phyloP scores from a whole-genome alignment of 495 filamentous ascomycete genomes.

The Trichoderma erinaceum region DNA sequence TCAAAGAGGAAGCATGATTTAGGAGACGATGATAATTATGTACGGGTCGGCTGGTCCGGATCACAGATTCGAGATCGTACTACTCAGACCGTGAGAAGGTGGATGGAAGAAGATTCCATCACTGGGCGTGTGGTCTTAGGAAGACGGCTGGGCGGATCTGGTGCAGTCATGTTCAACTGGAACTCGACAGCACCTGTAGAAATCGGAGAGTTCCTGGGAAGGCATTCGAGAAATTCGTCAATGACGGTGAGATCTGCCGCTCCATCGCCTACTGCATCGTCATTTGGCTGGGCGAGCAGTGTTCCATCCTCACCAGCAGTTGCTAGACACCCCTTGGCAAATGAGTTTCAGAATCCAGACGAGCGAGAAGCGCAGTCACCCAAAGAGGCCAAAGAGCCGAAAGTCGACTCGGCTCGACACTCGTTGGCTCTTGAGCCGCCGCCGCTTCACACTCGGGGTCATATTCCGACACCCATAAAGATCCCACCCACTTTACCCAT shows the following conservation, averaged over 20 bases:
- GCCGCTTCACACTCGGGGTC: neutral
- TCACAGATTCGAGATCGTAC: slow-evolving; percentile 47
- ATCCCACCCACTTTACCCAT: slow-evolving; percentile 4
- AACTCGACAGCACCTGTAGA: slow-evolving; percentile 35
- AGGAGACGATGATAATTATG: slow-evolving; percentile 53
- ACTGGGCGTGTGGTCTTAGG: slow-evolving; percentile 44
- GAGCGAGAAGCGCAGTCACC: neutral
- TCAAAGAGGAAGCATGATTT: slow-evolving; percentile 49
- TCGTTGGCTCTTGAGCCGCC: neutral
- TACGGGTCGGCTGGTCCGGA: slow-evolving; percentile 47
- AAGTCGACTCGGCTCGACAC: neutral
- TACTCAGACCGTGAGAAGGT: slow-evolving; percentile 49
- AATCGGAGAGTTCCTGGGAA: slow-evolving; percentile 8
- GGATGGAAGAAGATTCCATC: slow-evolving; percentile 56
- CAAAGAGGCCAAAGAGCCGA: neutral
- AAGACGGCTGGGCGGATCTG: slow-evolving; percentile 28
- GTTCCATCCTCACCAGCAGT: slow-evolving; percentile 15
- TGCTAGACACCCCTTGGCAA: slow-evolving; percentile 12
- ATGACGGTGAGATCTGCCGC: slow-evolving; percentile 13
- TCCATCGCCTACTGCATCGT: slow-evolving; percentile 22
- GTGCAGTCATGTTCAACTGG: slow-evolving; percentile 49
- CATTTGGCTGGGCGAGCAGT: slow-evolving; percentile 34
- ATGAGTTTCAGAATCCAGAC: neutral
- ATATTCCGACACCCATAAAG: neutral
- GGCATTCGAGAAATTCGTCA: slow-evolving; percentile 17